Conservation (phyloP, 495 filamentous ascomycete species). For the Aspergillus ellipticus region DNA sequence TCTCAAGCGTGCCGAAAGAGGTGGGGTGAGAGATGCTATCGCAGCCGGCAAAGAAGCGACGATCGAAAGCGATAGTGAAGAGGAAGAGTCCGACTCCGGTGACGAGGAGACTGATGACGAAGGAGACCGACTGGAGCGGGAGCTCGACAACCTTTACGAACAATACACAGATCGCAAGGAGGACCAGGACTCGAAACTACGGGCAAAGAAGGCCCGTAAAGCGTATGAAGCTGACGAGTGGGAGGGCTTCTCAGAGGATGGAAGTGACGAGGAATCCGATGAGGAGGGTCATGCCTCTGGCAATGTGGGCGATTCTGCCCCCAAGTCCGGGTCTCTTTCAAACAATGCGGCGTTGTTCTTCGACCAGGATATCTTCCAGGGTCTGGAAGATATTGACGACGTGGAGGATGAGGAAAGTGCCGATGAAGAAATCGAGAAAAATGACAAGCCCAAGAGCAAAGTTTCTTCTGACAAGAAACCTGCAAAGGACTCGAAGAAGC, state of each 20-base stretch:
- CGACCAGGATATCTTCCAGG: slow-evolving; percentile 90
- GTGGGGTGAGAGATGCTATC: slow-evolving; percentile 64
- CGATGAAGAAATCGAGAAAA: background rate
- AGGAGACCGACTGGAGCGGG: slow-evolving; percentile 72
- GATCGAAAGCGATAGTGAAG: slow-evolving; percentile 52
- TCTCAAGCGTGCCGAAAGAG: slow-evolving; percentile 73
- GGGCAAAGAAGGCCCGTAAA: slow-evolving; percentile 81
- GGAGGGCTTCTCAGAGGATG: slow-evolving; percentile 80
- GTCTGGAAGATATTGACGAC: slow-evolving; percentile 54
- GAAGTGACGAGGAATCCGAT: slow-evolving; percentile 48
- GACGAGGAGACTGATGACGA: slow-evolving; percentile 70
- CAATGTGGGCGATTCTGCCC: slow-evolving; percentile 42
- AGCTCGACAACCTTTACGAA: slow-evolving; percentile 83
- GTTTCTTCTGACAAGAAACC: slow-evolving; percentile 20
- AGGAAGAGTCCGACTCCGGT: slow-evolving; percentile 56
- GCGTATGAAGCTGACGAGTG: slow-evolving; percentile 84
- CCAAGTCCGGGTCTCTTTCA: slow-evolving; percentile 55
- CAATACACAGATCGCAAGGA: slow-evolving; percentile 77
- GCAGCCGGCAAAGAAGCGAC: slow-evolving; percentile 72
- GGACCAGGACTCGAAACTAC: slow-evolving; percentile 75
- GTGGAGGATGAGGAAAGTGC: slow-evolving; percentile 33
- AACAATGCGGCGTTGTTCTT: slow-evolving; percentile 87
- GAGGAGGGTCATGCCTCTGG: slow-evolving; percentile 47
- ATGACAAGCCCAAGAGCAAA: slow-evolving; percentile 17
- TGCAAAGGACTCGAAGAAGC: slow-evolving; percentile 54